These are phyloP conservation scores for Ceriops tagal DNA, from an alignment of 345 rosid genomes.

Conservation along the genomic window DNA sequence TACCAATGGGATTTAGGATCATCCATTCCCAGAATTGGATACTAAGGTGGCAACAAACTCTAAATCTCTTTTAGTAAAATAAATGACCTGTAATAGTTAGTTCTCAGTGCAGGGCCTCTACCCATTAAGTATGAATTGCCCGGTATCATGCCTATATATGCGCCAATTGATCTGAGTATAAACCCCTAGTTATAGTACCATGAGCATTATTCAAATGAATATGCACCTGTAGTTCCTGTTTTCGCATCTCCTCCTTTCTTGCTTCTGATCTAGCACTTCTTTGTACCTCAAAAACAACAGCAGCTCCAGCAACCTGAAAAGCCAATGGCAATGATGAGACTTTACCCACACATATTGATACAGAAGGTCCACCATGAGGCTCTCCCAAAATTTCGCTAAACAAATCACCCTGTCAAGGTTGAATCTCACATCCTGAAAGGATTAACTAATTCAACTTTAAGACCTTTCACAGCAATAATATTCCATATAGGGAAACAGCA, in stretches of 20 bases:
- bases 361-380: too few species aligned
- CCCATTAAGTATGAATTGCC: too few species aligned
- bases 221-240: conserved; percentile 51
- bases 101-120: too few species aligned
- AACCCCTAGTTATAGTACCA: neutral
- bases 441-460: neutral
- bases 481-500: neutral
- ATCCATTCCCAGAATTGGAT: too few species aligned
- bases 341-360: neutral
- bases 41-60: too few species aligned
- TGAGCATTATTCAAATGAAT: neutral
- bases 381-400: too few species aligned
- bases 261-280: conserved; percentile 83
- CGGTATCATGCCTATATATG: too few species aligned
- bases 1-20: too few species aligned
- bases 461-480: neutral
- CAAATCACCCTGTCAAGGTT: neutral
- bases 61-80: too few species aligned
- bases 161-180: neutral
- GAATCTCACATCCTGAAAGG: neutral
- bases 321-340: neutral
- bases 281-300: conserved; percentile 69
- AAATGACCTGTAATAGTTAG: too few species aligned
- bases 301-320: conserved; percentile 74
- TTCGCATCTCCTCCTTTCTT: conserved; percentile 66